Conservation (phyloP, 164 flowering plant genomes). For the Umbilicus rupestris region DNA sequence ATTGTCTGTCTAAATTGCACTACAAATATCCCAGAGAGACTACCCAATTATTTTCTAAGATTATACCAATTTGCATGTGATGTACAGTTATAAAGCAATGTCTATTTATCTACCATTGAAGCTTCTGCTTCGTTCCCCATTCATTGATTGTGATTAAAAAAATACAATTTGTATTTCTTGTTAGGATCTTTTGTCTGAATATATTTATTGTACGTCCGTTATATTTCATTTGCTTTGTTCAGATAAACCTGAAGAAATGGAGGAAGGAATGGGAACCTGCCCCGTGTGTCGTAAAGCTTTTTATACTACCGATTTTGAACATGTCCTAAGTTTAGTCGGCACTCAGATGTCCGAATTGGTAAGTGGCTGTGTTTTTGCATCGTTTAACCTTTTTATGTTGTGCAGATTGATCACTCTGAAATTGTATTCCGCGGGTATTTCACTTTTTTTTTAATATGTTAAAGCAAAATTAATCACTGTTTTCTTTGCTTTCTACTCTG, state of each 20-base stretch:
- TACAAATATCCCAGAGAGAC: no score
- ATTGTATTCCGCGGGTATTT: background rate
- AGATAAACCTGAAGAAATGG: constrained; percentile 22
- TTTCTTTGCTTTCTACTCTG: constrained; percentile 9
- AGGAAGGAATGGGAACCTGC: constrained; percentile 41
- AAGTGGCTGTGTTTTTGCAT: constrained; percentile 13
- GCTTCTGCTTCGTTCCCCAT: background rate
- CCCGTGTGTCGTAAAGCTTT: constrained; percentile 82
- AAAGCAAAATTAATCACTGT: no score
- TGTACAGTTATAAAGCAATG: background rate
- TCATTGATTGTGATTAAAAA: background rate
- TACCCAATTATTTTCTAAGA: no score
- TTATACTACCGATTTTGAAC: constrained; percentile 63
- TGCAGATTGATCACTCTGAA: background rate
- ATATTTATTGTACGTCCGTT: background rate
- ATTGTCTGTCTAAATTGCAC: background rate
- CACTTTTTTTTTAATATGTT: background rate
- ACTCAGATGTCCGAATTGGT: constrained; percentile 37
- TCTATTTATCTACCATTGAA: background rate
- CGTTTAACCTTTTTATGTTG: background rate
- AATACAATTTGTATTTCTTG: background rate
- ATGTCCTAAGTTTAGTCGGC: constrained; percentile 57
- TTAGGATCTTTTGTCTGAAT: background rate
- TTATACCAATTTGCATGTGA: background rate
- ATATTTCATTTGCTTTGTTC: constrained; percentile 4